phyloP scores from a whole-genome alignment of 1,284 basidiomycete genomes.

The Pulchroboletus neoregius region DNA sequence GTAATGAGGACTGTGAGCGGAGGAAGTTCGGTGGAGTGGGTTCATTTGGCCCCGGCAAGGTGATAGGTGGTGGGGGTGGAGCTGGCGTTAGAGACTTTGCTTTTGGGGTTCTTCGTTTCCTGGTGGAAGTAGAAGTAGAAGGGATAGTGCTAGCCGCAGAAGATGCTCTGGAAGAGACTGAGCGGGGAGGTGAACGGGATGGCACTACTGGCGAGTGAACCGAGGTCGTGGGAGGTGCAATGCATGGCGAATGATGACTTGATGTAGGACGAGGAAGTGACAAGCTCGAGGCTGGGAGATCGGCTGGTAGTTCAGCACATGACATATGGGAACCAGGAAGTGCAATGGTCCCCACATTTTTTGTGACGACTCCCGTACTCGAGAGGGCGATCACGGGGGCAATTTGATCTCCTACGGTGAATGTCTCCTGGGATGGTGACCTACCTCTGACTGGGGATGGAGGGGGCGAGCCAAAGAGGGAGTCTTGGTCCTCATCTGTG shows the following conservation, averaged over 20 bases:
- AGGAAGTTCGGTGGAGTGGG: conserved; percentile 66
- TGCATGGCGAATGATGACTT: conserved; percentile 7
- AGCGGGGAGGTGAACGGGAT: conserved; percentile 17
- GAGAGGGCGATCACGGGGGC: conserved; percentile 14
- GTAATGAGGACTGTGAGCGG: conserved; percentile 63
- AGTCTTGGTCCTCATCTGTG: conserved; percentile 51
- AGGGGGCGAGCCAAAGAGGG: conserved; percentile 78
- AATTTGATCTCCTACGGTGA: conserved; percentile 26
- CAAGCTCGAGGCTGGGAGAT: conserved; percentile 55
- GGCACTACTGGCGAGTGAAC: conserved; percentile 2
- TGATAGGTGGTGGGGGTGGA: conserved; percentile 43
- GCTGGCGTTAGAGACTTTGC: conserved; percentile 32
- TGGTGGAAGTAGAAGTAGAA: conserved; percentile 8
- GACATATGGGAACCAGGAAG: conserved; percentile 83
- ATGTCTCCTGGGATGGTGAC: conserved; percentile 61
- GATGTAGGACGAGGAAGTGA: conserved; percentile 25
- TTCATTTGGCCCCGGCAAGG: conserved; percentile 58
- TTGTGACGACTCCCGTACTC: conserved; percentile 37
- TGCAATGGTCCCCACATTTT: conserved; percentile 95
- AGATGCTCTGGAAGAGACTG: conserved; percentile 13
- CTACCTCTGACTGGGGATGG: conserved; percentile 70
- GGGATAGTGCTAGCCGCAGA: conserved; percentile 8
- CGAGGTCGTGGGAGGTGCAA: neutral
- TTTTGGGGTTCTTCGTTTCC: conserved; percentile 25
- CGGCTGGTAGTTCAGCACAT: conserved; percentile 76